Base-by-base conservation (phyloP, 169 alveolate genomes). In the Eimeria mitis region DNA sequence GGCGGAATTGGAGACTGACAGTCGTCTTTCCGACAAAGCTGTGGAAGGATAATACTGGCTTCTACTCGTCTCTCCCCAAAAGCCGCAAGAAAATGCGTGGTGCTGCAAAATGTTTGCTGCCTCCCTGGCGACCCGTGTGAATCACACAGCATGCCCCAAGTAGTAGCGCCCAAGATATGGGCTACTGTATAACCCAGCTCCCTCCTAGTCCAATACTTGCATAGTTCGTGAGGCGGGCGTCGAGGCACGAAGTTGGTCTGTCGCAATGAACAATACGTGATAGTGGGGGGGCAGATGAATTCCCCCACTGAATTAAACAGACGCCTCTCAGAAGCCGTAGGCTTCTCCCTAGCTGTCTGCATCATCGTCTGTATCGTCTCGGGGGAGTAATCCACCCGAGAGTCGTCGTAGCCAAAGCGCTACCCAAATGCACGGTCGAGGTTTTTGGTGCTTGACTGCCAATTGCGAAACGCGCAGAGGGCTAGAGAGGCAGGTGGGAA, bases 401-500 rank as follows among this genome's bases (percentile, higher is more conserved):
- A 52, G 28, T 47, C 56, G 63, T 25, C 37, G 92, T 87, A 63
- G 92, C 92, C 92, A 87, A 87, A 87, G 92, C 83, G 92, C 92
- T 87, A 87, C 92, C 59, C 40, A 37, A 59, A 40, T 87, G 42
- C 65, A 87, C 92, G 92, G 92, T 49, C 56, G 92, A 40, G 95
- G 56, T 89, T 49, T 56, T 83, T 83, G 75, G 90, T 83, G 90
- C 75, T 83, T 83, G 70, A 54, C 54, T 83, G 90, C 90, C 73
- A 49, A 56, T 83, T 83, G 70, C 73, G 56, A 19, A 83, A 83
- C 37, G 75, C 75, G 90, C 90, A 78, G 65, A 52, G 88, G 88
- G 88, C 54, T 47, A 78, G 88, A 3, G 75, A 83, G 90, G 90
- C 73, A 54, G 90, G 90, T 47, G 76, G 90, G 68, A 79, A 79